A percentile compares a stretch with the other conserved stretches of the same genome.
phyloP scores from a whole-genome alignment of 2,329 filamentous ascomycete genomes.

The Helotiales sp. region DNA sequence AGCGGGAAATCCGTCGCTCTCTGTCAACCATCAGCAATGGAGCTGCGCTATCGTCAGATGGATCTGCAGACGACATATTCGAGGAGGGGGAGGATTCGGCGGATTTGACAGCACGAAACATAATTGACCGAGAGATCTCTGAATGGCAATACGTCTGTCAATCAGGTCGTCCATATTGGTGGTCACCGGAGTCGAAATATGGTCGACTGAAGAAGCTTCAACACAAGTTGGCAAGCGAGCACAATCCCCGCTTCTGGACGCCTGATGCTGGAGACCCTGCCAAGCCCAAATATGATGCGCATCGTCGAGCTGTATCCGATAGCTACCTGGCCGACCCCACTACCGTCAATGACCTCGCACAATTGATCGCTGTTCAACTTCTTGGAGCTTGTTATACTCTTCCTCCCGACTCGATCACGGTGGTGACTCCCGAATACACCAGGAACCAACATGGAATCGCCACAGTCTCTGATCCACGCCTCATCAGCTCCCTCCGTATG shows the following conservation, averaged over 20 bases:
- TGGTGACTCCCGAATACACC: constrained; percentile 14
- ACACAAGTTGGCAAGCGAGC: constrained; percentile 6
- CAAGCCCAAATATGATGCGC: constrained; percentile 10
- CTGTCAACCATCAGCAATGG: constrained; percentile 30
- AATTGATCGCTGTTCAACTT: constrained; percentile 33
- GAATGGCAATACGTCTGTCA: constrained; percentile 35
- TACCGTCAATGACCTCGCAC: constrained; percentile 29
- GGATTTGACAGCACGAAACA: constrained; percentile 27
- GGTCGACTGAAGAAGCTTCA: constrained; percentile 16
- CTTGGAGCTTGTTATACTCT: constrained; percentile 35
- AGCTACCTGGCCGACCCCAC: constrained; percentile 22
- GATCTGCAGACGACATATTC: constrained; percentile 9
- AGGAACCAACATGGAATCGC: constrained; percentile 1
- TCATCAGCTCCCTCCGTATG: constrained; percentile 36
- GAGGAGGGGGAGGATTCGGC: background rate
- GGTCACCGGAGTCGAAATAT: constrained; percentile 32
- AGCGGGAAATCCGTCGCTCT: constrained; percentile 16
- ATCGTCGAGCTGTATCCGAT: constrained; percentile 27
- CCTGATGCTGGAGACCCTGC: constrained; percentile 13
- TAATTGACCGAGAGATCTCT: constrained; percentile 33
- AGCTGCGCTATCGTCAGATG: constrained; percentile 14
- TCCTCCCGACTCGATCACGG: constrained; percentile 24
- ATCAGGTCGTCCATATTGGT: constrained; percentile 35
- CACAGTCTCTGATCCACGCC: constrained; percentile 23
- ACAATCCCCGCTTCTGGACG: constrained; percentile 15